Percentiles rank a stretch among this genome's conserved stretches.
Conservation (phyloP, 768 basidiomycete genomes). For the Pleurotus citrinopileatus region DNA sequence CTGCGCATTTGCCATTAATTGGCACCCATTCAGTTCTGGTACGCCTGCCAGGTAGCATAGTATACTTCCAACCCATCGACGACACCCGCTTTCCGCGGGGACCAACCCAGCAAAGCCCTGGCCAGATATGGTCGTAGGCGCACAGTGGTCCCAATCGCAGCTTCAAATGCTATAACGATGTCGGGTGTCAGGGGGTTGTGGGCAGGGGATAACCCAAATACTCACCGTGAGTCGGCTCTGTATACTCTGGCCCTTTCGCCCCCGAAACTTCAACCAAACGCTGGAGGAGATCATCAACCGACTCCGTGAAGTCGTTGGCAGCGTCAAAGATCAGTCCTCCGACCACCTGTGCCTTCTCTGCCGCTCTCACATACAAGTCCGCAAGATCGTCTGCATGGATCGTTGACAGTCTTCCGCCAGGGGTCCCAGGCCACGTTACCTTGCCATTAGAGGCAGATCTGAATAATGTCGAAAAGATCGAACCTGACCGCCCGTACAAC, state of each 20-base stretch:
- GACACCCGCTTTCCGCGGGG: conserved; percentile 35
- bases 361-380: conserved; percentile 36
- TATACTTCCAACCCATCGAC: conserved; percentile 42
- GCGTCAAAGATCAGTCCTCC: conserved; percentile 39
- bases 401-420: not conserved
- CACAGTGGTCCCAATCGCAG: conserved; percentile 26
- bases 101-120: conserved; percentile 41
- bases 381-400: conserved; percentile 43
- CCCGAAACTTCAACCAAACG: conserved; percentile 36
- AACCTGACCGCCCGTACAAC: conserved; percentile 42
- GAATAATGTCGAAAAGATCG: conserved; percentile 31
- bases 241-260: conserved; percentile 26
- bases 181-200: not conserved
- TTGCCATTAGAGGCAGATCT: conserved; percentile 24
- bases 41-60: conserved; percentile 21
- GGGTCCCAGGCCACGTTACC: conserved; percentile 14
- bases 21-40: too few species aligned
- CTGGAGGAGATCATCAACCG: conserved; percentile 36
- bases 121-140: conserved; percentile 36
- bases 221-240: conserved; percentile 32
- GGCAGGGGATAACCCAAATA: conserved; percentile 4
- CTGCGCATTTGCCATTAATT: too few species aligned
- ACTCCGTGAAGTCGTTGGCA: conserved; percentile 36
- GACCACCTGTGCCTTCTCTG: conserved; percentile 33
- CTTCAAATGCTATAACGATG: conserved; percentile 29